Evolutionary conservation across 2,329 filamentous ascomycete genomes (phyloP), one percentile per base, ranked within the genome.

Genomic region (Colletotrichum tropicale): DNA sequence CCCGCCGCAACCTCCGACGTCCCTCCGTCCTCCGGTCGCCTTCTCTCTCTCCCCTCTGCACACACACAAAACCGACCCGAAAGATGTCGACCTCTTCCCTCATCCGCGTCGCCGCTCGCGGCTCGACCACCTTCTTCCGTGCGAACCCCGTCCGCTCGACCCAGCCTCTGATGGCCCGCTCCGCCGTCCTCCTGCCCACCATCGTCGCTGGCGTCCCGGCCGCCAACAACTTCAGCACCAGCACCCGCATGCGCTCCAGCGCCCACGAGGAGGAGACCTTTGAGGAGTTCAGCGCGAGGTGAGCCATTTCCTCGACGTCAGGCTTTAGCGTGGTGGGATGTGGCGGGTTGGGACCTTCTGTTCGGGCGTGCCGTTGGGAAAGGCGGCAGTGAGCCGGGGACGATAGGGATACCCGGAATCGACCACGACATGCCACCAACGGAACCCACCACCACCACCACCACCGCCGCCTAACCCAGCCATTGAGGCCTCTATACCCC

Each of bases 261-360:
- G 88, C 90, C 84, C 95, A 98, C 87, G 92, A 93, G 84, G 97
- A 99, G 88, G 97, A 99, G 93, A 98, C 94, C 83, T 99, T 98
- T 82, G 97, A 99, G 91, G 96, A 98, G 90, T 99, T 99, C 88
- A 96, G 95, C 88, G 94, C 96, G 83, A 96, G 97, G 97, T 99
- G 95, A 88, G 90, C 82, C 15, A 66, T 70, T 48, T 68, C 55
- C 18, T 32, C 18, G n/a, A 16, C 48, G 65, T 32, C 32, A 43
- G 21, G n/a, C 30, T 15, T 62, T n/a, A 21, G 26, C 18, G 32
- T 9, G 16, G 34, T 43, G 32, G 61, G 52, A 38, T 43, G 55
- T 56, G 28, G 38, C n/a, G 56, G 52, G 30, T 48, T 64, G 24
- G 55, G 13, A 24, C 6, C 32, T 24, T 62, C 58, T 30, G 10